Evolutionary conservation across 164 flowering plant species (phyloP), one percentile per base, ranked within the genome.

Genomic region (Vitis amurensis): DNA sequence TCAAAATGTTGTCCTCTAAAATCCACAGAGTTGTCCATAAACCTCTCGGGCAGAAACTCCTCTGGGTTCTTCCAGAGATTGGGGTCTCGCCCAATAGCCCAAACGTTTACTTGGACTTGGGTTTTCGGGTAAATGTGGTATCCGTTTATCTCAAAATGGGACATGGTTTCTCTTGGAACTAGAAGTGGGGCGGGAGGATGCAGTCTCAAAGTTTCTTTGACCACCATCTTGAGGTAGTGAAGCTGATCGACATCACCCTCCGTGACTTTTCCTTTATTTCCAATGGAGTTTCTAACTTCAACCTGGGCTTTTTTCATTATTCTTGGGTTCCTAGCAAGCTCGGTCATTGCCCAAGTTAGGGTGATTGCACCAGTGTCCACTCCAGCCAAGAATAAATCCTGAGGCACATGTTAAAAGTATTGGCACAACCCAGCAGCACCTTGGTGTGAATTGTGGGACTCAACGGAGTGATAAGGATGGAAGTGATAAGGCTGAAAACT

Each of bases 31-130:
- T 73, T 69, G 13, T 79, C 68, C 0, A n/a, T 9, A 67, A 82
- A 80, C 61, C 85, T 78, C 57, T 80, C 85, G 1, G 85, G 84
- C 17, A 11, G 3, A 68, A 84, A 84, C 12, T 78, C 79, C 9
- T 75, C 81, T 8, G 88, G 83, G 23, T 73, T 29, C 9, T 72
- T 37, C 83, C 83, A 83, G 50, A 51, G 51, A 7, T 57, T 44
- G 0, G 88, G 83, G 50, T 80, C 86, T 64, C 81, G 55, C 17
- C 78, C 83, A 0, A 83, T 77, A 2, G 86, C 86, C 80, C 82
- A 83, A 9, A 48, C 77, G 17, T 83, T 83, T 11, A 81, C 50
- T 0, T 77, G 65, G 19, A 83, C 56, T 7, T 37, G 61, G 4
- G 80, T 83, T 10, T 77, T 76, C 2, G 80, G 80, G 12, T 27